Evolutionary conservation across 805 yeast species (phyloP).

Genomic region (Teunomyces stri): DNA sequence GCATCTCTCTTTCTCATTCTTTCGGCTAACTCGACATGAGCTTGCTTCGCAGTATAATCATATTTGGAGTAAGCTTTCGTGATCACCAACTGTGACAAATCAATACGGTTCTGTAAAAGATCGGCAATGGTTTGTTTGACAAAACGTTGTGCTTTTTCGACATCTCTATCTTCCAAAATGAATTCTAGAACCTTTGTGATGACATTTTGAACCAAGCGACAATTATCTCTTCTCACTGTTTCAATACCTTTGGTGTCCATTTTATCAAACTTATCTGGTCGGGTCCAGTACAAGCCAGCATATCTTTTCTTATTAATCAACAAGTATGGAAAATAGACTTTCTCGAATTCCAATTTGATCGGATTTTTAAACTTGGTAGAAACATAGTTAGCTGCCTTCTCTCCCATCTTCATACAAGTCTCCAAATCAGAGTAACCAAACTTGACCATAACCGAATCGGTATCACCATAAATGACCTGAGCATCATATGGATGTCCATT

Average conservation of each 20-base stretch:
- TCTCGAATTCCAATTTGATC: slow-evolving; percentile 92
- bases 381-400: slow-evolving; percentile 89
- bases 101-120: slow-evolving; percentile 84
- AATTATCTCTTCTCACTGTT: slow-evolving; percentile 96
- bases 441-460: slow-evolving; percentile 98
- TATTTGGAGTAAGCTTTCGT: slow-evolving; percentile 87
- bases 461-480: slow-evolving; percentile 94
- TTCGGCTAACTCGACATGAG: slow-evolving; percentile 94
- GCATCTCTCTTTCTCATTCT: slow-evolving; percentile 95
- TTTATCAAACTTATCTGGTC: slow-evolving; percentile 87
- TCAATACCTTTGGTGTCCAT: slow-evolving; percentile 99
- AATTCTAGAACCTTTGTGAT: slow-evolving; percentile 85
- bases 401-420: slow-evolving; percentile 87
- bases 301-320: slow-evolving; percentile 94
- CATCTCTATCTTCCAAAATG: slow-evolving; percentile 85
- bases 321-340: slow-evolving; percentile 91
- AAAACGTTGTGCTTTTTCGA: slow-evolving; percentile 75
- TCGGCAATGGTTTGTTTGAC: slow-evolving; percentile 89
- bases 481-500: slow-evolving; percentile 87
- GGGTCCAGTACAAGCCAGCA: slow-evolving; percentile 97
- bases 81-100: slow-evolving; percentile 88
- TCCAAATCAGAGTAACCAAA: slow-evolving; percentile 81
- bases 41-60: slow-evolving; percentile 94
- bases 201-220: slow-evolving; percentile 90
- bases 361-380: slow-evolving; percentile 79